These are phyloP conservation scores for Rhodotorula sp. DNA, from an alignment of 1,284 basidiomycete genomes.

Conservation along the genomic window DNA sequence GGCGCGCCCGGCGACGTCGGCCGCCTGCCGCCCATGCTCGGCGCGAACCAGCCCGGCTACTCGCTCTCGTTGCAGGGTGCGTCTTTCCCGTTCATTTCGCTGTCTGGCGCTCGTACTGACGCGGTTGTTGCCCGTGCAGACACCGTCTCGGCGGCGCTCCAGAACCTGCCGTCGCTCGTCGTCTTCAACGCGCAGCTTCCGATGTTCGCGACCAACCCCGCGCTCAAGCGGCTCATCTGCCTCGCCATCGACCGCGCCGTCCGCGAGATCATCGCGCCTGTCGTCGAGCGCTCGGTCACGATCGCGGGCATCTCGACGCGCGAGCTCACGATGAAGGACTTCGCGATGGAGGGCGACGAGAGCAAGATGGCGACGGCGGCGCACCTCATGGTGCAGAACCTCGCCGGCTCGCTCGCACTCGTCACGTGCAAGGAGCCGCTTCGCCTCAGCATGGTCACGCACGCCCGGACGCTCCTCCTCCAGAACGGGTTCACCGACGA, in stretches of 20 bases:
- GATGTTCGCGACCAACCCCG: slow-evolving; percentile 70
- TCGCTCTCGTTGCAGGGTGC: slow-evolving; percentile 44
- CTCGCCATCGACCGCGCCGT: slow-evolving; percentile 92
- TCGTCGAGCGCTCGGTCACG: slow-evolving; percentile 98
- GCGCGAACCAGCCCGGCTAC: slow-evolving; percentile 44
- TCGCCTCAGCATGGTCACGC: slow-evolving; percentile 86
- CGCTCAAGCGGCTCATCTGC: slow-evolving; percentile 88
- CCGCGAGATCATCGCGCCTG: slow-evolving; percentile 95
- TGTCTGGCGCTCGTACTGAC: not conserved
- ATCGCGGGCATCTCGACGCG: slow-evolving; percentile 97
- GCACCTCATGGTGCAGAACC: slow-evolving; percentile 94
- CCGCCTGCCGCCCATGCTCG: slow-evolving; percentile 37
- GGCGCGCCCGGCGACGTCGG: slow-evolving; percentile 33
- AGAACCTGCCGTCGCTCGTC: slow-evolving; percentile 69
- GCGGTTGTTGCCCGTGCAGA: slow-evolving; percentile 44
- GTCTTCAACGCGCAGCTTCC: slow-evolving; percentile 67
- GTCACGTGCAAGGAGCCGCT: slow-evolving; percentile 99
- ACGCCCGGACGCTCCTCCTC: slow-evolving; percentile 74
- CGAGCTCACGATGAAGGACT: slow-evolving; percentile 95
- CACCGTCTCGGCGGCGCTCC: slow-evolving; percentile 67
- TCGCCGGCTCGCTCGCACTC: slow-evolving; percentile 92
- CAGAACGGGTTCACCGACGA: slow-evolving; percentile 85
- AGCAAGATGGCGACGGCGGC: slow-evolving; percentile 87
- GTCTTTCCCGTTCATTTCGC: not conserved
- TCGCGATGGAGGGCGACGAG: slow-evolving; percentile 90